These are phyloP conservation scores for Penicillium fimorum DNA, from an alignment of 495 filamentous ascomycete genomes.

Conservation along the genomic window DNA sequence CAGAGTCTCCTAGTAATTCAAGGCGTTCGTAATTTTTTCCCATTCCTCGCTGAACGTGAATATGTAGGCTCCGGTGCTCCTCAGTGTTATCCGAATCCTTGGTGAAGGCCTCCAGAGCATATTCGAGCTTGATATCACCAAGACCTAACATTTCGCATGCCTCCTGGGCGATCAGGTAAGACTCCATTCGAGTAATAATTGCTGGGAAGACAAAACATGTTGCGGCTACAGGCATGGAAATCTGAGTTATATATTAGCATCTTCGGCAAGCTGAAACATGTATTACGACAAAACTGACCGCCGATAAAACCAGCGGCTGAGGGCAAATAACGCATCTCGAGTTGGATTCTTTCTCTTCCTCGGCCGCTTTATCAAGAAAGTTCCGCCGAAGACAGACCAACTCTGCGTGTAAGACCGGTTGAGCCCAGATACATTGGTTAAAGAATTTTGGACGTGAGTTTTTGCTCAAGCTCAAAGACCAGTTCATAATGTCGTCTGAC, in stretches of 20 bases:
- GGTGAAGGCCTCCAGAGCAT: slow-evolving; percentile 87
- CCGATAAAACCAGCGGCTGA: slow-evolving; percentile 68
- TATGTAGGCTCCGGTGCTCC: slow-evolving; percentile 65
- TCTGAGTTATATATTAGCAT: slow-evolving; percentile 35
- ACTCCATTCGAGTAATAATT: slow-evolving; percentile 79
- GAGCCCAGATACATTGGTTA: slow-evolving; percentile 52
- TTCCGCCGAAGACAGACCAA: slow-evolving; percentile 74
- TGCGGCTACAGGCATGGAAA: slow-evolving; percentile 62
- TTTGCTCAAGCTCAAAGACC: slow-evolving; percentile 57
- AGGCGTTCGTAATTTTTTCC: slow-evolving; percentile 95
- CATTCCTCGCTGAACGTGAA: slow-evolving; percentile 85
- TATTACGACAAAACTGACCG: slow-evolving; percentile 50
- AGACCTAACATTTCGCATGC: slow-evolving; percentile 59
- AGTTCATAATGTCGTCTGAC: slow-evolving; percentile 64
- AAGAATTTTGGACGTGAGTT: slow-evolving; percentile 47
- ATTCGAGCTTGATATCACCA: slow-evolving; percentile 55
- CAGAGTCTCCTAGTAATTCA: slow-evolving; percentile 91
- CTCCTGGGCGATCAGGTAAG: slow-evolving; percentile 77
- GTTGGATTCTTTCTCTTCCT: slow-evolving; percentile 47
- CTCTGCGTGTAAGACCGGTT: slow-evolving; percentile 78
- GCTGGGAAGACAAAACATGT: slow-evolving; percentile 75
- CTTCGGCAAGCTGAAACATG: background rate
- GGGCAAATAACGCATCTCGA: slow-evolving; percentile 51
- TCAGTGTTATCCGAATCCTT: slow-evolving; percentile 93
- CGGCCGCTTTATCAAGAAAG: slow-evolving; percentile 63